These are phyloP conservation scores for Xerocomus spinulosus DNA, from an alignment of 768 basidiomycete genomes.

Conservation along the genomic window DNA sequence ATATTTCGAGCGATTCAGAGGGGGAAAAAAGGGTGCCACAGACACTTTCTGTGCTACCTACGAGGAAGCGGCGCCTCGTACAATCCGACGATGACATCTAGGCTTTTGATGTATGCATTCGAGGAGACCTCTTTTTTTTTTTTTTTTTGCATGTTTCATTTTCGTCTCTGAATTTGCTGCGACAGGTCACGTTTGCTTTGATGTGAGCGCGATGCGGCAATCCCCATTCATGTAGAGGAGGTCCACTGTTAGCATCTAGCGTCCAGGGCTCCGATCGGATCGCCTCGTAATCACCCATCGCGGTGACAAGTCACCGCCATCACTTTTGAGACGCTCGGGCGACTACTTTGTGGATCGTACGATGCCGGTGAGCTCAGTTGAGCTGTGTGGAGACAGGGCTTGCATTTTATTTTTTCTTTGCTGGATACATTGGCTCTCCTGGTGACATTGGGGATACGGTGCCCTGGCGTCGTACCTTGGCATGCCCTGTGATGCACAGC, in stretches of 20 bases:
- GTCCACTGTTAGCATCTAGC: background rate
- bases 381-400: conserved; percentile 3
- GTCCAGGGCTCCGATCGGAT: conserved; percentile 16
- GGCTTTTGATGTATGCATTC: conserved; percentile 10
- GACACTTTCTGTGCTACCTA: conserved; percentile 5
- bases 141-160: background rate
- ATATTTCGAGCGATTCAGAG: conserved; percentile 24
- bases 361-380: conserved; percentile 4
- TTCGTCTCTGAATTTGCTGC: conserved; percentile 4
- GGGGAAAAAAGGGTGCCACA: background rate
- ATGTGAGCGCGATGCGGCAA: too few relatives aligned
- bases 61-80: conserved; percentile 30
- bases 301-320: conserved; percentile 15
- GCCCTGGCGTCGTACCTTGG: conserved; percentile 16
- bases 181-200: too few relatives aligned
- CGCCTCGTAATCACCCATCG: conserved; percentile 5
- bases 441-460: conserved; percentile 9
- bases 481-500: too few relatives aligned
- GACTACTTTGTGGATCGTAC: background rate
- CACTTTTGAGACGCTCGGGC: background rate
- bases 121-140: conserved; percentile 3
- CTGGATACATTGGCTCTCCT: too few relatives aligned
- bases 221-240: background rate
- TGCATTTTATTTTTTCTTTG: conserved; percentile 7
- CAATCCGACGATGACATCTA: conserved; percentile 38